phyloP scores from a whole-genome alignment of 805 yeast genomes.

The Suhomyces vadensis region DNA sequence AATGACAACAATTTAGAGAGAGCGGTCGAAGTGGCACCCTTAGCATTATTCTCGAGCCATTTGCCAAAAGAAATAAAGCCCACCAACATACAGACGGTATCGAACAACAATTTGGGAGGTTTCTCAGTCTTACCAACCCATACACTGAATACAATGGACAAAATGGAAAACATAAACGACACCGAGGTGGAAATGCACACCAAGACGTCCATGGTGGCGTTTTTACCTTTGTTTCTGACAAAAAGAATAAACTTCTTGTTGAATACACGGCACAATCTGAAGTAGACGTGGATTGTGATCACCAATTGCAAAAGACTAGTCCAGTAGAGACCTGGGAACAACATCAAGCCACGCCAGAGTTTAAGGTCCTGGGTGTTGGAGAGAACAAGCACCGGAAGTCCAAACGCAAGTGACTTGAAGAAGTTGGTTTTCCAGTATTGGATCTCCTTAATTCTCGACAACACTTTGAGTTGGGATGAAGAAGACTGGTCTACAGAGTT shows the following conservation, averaged over 20 bases:
- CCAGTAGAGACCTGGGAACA: constrained; percentile 63
- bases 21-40: constrained; percentile 91
- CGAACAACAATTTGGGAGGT: constrained; percentile 76
- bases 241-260: constrained; percentile 65
- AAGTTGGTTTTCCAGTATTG: constrained; percentile 66
- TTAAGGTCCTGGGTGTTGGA: constrained; percentile 47
- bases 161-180: constrained; percentile 72
- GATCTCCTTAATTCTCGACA: constrained; percentile 72
- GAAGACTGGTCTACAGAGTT: constrained; percentile 54
- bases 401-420: constrained; percentile 51
- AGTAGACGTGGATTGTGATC: constrained; percentile 61
- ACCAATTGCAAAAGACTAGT: constrained; percentile 62
- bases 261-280: constrained; percentile 66
- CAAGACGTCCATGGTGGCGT: constrained; percentile 87
- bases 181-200: constrained; percentile 80
- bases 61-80: constrained; percentile 87
- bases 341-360: constrained; percentile 27
- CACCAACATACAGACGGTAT: constrained; percentile 82
- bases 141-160: constrained; percentile 55
- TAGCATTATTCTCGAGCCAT: constrained; percentile 87
- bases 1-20: constrained; percentile 76
- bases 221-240: constrained; percentile 55
- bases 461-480: constrained; percentile 64
- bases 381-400: constrained; percentile 60
- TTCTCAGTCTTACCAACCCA: constrained; percentile 36